Conservation (phyloP, 768 basidiomycete genomes). For the Suillus placidus region DNA sequence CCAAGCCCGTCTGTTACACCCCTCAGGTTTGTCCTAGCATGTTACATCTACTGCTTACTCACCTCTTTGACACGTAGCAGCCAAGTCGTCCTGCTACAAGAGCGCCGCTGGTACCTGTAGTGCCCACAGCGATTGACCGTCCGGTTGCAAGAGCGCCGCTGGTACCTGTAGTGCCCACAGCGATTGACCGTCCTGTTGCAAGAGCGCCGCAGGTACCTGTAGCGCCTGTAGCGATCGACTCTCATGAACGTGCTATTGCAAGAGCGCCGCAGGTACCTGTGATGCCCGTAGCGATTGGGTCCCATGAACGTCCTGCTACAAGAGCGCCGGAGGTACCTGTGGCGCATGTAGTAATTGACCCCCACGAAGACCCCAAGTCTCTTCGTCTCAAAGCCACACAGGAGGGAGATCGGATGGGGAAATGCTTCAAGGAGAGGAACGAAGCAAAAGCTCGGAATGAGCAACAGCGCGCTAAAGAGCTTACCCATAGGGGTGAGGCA, state of each 20-base stretch:
- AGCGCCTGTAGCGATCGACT: background rate
- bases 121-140: background rate
- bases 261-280: background rate
- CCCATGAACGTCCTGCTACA: background rate
- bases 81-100: background rate
- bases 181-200: background rate
- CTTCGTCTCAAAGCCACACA: conserved; percentile 73
- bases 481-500: conserved; percentile 74
- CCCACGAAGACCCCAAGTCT: conserved; percentile 24
- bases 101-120: background rate
- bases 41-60: background rate
- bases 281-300: background rate
- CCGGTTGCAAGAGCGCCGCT: background rate
- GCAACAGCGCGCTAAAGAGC: conserved; percentile 60
- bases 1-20: background rate
- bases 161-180: background rate
- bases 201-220: background rate
- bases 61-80: background rate
- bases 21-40: background rate
- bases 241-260: background rate
- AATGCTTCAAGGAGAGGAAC: conserved; percentile 63
- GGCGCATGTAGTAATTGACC: background rate
- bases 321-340: background rate
- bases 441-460: conserved; percentile 40
- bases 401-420: conserved; percentile 72